These are phyloP conservation scores for Rhizophlyctis rosea DNA, from an alignment of 192 early-diverging fungal species.

Conservation along the genomic window DNA sequence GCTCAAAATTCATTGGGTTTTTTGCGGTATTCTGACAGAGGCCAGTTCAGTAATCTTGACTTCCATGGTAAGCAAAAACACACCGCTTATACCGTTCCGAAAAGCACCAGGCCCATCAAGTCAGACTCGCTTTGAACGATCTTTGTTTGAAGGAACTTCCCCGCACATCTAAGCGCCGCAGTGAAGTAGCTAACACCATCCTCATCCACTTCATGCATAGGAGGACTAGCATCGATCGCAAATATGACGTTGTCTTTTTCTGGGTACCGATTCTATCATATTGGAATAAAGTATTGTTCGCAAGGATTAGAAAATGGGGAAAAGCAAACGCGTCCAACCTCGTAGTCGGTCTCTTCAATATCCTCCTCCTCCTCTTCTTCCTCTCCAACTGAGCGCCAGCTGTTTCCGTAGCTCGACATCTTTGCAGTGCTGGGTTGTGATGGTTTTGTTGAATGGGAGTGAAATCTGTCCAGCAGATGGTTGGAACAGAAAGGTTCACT, in stretches of 20 bases:
- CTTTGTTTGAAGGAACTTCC: conserved; percentile 25
- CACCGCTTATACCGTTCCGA: conserved; percentile 40
- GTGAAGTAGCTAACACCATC: conserved; percentile 26
- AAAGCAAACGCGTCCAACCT: neutral
- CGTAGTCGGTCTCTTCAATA: neutral
- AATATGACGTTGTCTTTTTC: conserved; percentile 29
- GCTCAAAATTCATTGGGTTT: conserved; percentile 54
- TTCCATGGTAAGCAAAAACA: too few relatives aligned
- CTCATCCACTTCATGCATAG: conserved; percentile 25
- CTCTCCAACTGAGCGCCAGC: neutral
- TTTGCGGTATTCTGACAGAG: conserved; percentile 20
- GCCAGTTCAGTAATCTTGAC: too few relatives aligned
- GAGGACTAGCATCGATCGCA: conserved; percentile 25
- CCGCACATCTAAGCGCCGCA: conserved; percentile 22
- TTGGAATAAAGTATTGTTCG: neutral
- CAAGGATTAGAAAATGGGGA: neutral
- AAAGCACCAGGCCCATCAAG: conserved; percentile 34
- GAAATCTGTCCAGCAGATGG: too few relatives aligned
- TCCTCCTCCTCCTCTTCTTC: neutral
- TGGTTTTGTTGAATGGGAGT: too few relatives aligned
- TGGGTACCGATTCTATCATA: neutral
- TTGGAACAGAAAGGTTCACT: too few relatives aligned
- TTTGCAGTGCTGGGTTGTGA: too few relatives aligned
- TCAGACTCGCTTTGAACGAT: conserved; percentile 31
- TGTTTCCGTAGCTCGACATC: conserved; percentile 1